Evolutionary conservation across 2,329 filamentous ascomycete genomes (phyloP), one percentile per base, ranked within the genome.

Genomic region (Fusarium irregulare): DNA sequence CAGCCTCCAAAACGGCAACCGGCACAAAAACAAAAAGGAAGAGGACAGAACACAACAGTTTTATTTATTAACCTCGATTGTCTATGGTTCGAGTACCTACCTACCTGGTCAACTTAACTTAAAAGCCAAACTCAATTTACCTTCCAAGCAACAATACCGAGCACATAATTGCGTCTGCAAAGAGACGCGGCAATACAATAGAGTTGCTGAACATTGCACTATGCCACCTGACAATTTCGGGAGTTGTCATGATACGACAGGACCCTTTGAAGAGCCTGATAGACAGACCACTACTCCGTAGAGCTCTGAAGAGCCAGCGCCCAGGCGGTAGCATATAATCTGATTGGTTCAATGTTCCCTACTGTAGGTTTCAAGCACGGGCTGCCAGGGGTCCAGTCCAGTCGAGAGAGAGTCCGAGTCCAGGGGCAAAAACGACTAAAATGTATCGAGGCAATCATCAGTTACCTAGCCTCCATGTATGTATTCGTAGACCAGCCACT

Each of bases 1-100:
- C 51, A 47, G 54, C 45, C 59, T 42, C 55, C 54, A 56, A 51
- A 60, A 56, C 64, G 59, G 59, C 55, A 68, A 53, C n/a, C 64
- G 64, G 64, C 65, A 68, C 45, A 46, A 41, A 11, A 64, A 40
- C 25, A 18, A 30, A 56, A 59, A 40, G 30, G n/a, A 30, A 56
- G 45, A 28, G 32, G 37, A 42, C 16, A 37, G 13, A 51, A 46
- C 28, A 32, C 28, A 46, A 25, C 23, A 46, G 44, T 46, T 28
- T 47, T n/a, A 27, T n/a, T 20, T 13, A 28, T n/a, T 20, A n/a
- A 28, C n/a, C 21, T 25, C 23, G 23, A 23, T 11, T 21, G 18
- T 37, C 16, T 37, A 25, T 21, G 28, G 28, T 28, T 28, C 28
- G 28, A 14, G 30, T n/a, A 34, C 14, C 18, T 18, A 25, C 20